Evolutionary conservation across 768 basidiomycete species (phyloP).

Genomic region (Russula olivacea): DNA sequence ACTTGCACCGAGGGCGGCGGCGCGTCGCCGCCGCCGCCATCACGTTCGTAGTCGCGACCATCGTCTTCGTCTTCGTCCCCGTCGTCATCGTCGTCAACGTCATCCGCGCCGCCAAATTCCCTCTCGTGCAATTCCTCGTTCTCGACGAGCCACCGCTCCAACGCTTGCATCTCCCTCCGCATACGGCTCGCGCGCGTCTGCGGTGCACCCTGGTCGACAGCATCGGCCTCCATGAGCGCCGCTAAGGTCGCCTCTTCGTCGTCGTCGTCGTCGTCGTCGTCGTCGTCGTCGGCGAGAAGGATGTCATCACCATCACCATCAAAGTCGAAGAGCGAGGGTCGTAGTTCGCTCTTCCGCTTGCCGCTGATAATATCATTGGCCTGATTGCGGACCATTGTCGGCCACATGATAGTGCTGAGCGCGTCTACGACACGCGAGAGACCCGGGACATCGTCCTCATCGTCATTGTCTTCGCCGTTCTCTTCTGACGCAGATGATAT

Average conservation of each 20-base stretch:
- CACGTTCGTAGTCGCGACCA: neutral
- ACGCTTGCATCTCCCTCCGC: slow-evolving; percentile 50
- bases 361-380: slow-evolving; percentile 18
- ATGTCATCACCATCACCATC: slow-evolving; percentile 15
- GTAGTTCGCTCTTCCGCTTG: slow-evolving; percentile 29
- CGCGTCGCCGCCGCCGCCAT: slow-evolving; percentile 1
- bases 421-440: slow-evolving; percentile 72
- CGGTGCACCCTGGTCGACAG: slow-evolving; percentile 24
- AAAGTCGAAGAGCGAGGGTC: slow-evolving; percentile 29
- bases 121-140: slow-evolving; percentile 34
- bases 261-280: slow-evolving; percentile 24
- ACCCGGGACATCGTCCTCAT: slow-evolving; percentile 31
- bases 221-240: slow-evolving; percentile 30
- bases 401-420: slow-evolving; percentile 85
- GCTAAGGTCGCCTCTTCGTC: slow-evolving; percentile 35
- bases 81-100: neutral
- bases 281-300: slow-evolving; percentile 17
- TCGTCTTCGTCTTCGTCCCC: slow-evolving; percentile 11
- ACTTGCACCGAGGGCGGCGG: slow-evolving; percentile 6
- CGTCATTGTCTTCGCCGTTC: neutral
- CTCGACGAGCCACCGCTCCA: slow-evolving; percentile 58
- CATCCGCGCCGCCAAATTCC: slow-evolving; percentile 17
- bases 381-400: slow-evolving; percentile 55
- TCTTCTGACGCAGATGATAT: neutral
- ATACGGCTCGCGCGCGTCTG: slow-evolving; percentile 28